A percentile compares a stretch with the other conserved stretches of the same genome.
Evolutionary conservation across 1,139 yeast species (phyloP).

Genomic region (Scheffersomyces titani): DNA sequence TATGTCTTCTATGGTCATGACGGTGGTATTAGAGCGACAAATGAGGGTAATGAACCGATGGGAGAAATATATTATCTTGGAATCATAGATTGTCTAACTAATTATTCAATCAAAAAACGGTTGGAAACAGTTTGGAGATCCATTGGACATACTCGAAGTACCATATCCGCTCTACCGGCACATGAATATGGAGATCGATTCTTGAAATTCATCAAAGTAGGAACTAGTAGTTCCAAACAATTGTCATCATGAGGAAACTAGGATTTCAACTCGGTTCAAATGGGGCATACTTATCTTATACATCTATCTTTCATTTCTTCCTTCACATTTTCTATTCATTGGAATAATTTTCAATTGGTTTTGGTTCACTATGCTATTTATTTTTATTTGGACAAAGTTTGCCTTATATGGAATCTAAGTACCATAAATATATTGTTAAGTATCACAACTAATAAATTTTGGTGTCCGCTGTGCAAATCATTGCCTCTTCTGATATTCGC

Average conservation of each 20-base stretch:
- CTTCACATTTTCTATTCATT: background rate
- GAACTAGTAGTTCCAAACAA: slow-evolving; percentile 20
- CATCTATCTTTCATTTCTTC: background rate
- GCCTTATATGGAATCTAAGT: background rate
- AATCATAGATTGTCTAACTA: slow-evolving; percentile 89
- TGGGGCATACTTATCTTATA: background rate
- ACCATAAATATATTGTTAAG: background rate
- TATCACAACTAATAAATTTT: background rate
- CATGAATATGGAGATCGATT: slow-evolving; percentile 87
- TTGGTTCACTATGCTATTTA: background rate
- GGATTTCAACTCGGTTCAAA: background rate
- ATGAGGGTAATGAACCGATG: slow-evolving; percentile 60
- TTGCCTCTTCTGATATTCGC: too few relatives aligned
- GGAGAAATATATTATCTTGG: slow-evolving; percentile 86
- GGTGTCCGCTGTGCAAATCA: background rate
- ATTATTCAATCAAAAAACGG: slow-evolving; percentile 73
- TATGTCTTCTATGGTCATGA: slow-evolving; percentile 74
- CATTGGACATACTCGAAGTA: slow-evolving; percentile 63
- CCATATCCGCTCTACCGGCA: slow-evolving; percentile 90
- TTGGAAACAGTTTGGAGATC: slow-evolving; percentile 88
- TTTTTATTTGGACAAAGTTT: background rate
- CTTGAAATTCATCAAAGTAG: slow-evolving; percentile 61
- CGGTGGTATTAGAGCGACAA: slow-evolving; percentile 84
- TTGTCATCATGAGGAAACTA: background rate
- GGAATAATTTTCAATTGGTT: background rate